Conservation (phyloP, 2,329 filamentous ascomycete species). For the Arachnopeziza araneosa region DNA sequence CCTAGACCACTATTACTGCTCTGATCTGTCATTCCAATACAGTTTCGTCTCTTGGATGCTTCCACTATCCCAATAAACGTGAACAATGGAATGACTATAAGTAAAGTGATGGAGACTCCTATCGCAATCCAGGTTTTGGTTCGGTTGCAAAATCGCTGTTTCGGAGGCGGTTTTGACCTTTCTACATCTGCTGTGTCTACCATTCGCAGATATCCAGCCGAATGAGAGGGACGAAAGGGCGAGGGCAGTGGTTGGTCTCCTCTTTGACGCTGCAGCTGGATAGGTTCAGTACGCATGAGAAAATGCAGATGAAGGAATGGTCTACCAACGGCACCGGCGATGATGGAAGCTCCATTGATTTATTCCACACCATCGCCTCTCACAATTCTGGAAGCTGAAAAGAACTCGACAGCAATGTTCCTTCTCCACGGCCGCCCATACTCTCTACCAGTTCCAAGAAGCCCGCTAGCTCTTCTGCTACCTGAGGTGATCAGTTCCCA, state of each 20-base stretch:
- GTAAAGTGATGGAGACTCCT: not conserved
- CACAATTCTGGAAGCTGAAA: not conserved
- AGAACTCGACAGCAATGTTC: not conserved
- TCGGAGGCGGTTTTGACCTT: not conserved
- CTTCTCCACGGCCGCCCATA: not conserved
- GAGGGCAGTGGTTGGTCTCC: not conserved
- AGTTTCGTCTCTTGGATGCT: not conserved
- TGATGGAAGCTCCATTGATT: not conserved
- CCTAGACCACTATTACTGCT: not conserved
- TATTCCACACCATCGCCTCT: not conserved
- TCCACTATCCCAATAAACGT: not conserved
- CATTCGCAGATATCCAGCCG: not conserved
- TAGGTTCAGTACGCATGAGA: not conserved
- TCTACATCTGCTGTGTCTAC: not conserved
- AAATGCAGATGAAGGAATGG: not conserved
- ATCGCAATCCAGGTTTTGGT: not conserved
- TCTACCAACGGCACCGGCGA: not conserved
- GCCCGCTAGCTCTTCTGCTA: not conserved
- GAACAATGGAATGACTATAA: not conserved
- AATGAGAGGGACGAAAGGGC: not conserved
- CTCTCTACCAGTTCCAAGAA: not conserved
- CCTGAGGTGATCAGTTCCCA: not conserved
- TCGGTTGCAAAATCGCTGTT: not conserved
- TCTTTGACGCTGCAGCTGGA: not conserved
- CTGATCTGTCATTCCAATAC: no score